Conservation (phyloP, 1,284 basidiomycete genomes). For the Xerocomus nothofagi region DNA sequence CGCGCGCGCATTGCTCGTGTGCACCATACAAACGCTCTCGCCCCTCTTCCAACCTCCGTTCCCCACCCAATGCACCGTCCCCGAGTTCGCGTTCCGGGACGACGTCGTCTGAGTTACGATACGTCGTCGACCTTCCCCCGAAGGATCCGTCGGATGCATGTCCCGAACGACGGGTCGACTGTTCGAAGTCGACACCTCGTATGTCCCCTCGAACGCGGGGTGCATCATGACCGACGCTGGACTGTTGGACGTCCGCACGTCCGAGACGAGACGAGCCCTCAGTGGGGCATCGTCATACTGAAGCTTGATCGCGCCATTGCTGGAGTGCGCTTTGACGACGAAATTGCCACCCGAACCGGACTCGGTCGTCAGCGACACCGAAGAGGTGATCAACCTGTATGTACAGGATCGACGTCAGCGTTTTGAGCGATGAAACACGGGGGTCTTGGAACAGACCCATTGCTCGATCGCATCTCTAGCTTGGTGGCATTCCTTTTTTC, state of each 20-base stretch:
- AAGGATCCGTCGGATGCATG: constrained; percentile 35
- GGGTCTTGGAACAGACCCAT: constrained; percentile 35
- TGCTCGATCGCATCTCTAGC: constrained; percentile 38
- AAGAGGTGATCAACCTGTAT: constrained; percentile 18
- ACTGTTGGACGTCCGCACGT: constrained; percentile 40
- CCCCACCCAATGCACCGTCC: constrained; percentile 21
- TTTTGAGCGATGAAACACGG: not conserved
- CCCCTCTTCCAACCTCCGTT: not conserved
- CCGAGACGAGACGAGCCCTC: constrained; percentile 33
- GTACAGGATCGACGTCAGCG: not conserved
- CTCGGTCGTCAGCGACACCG: constrained; percentile 13
- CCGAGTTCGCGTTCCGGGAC: not conserved
- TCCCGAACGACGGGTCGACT: constrained; percentile 20
- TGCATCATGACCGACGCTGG: constrained; percentile 38
- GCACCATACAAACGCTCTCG: constrained; percentile 13
- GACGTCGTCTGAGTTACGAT: constrained; percentile 7
- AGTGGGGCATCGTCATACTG: constrained; percentile 37
- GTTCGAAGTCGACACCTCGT: constrained; percentile 38
- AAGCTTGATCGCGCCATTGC: constrained; percentile 38
- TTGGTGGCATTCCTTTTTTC: constrained; percentile 15
- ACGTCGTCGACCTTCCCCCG: constrained; percentile 36
- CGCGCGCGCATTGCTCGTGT: constrained; percentile 26
- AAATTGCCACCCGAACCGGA: constrained; percentile 30
- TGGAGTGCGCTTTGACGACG: constrained; percentile 30
- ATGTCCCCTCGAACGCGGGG: constrained; percentile 44